These are phyloP conservation scores for Chlamydomonas incerta DNA, from an alignment of 139 green algal genomes.

Conservation along the genomic window DNA sequence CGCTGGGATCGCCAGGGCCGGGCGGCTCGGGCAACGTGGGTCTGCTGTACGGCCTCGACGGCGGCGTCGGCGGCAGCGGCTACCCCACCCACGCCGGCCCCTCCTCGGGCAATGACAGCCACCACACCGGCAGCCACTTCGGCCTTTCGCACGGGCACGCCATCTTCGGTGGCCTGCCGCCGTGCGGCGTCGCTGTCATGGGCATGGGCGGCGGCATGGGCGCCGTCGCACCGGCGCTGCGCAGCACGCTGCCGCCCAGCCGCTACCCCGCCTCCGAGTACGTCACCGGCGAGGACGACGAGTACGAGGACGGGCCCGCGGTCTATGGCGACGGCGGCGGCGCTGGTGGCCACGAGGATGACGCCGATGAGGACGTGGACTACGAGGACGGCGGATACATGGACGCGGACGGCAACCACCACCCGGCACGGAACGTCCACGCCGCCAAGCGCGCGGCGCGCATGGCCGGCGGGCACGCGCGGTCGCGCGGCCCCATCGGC, in stretches of 20 bases:
- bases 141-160: not conserved
- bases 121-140: not conserved
- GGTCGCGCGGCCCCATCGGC: not conserved
- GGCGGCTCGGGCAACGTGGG: not conserved
- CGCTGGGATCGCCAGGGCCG: not conserved
- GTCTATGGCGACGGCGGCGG: not conserved
- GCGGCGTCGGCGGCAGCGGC: not conserved
- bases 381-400: not conserved
- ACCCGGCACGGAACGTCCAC: too few species aligned
- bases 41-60: too few species aligned
- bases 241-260: slow-evolving; percentile 28
- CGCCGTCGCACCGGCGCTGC: not conserved
- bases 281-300: slow-evolving; percentile 33
- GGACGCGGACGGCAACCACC: not conserved
- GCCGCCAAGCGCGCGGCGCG: not conserved
- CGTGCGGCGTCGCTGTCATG: not conserved
- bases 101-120: slow-evolving; percentile 26
- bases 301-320: not conserved
- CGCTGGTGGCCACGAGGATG: not conserved
- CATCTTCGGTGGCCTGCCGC: not conserved
- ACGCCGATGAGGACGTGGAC: not conserved
- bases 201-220: too few species aligned
- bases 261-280: slow-evolving; percentile 46
- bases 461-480: not conserved
- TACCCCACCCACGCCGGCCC: not conserved